phyloP scores from a whole-genome alignment of 2,329 filamentous ascomycete genomes.

The Ophiostoma angusticollis region DNA sequence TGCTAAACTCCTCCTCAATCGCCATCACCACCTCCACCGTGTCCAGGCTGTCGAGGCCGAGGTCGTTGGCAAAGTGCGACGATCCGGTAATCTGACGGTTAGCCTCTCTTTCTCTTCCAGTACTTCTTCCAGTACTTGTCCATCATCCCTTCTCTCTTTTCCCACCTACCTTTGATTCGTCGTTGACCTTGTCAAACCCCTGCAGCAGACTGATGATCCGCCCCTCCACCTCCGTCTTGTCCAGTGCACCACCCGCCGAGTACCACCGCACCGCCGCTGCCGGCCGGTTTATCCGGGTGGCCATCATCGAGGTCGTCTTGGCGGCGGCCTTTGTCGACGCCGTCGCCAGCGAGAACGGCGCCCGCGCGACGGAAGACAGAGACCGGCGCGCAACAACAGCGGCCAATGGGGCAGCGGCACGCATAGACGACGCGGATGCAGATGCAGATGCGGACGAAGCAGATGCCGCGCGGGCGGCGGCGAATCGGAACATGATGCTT shows the following conservation, averaged over 20 bases:
- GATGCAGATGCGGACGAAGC: conserved; percentile 24
- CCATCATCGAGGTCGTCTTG: too few relatives aligned
- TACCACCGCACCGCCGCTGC: conserved; percentile 63
- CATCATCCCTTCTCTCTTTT: too few relatives aligned
- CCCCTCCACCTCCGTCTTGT: conserved; percentile 60
- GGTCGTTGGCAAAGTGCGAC: conserved; percentile 93
- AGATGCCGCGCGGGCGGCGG: conserved; percentile 23
- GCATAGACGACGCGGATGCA: background rate
- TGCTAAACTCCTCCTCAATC: conserved; percentile 88
- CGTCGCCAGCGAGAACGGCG: conserved; percentile 41
- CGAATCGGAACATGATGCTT: conserved; percentile 83
- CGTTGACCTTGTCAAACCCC: conserved; percentile 93
- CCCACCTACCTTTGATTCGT: conserved; percentile 49
- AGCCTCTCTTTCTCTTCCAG: too few relatives aligned
- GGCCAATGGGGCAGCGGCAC: conserved; percentile 16
- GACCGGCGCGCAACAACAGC: conserved; percentile 47
- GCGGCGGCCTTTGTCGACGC: conserved; percentile 30
- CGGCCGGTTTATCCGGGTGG: too few relatives aligned
- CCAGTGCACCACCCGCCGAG: conserved; percentile 64
- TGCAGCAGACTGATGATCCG: conserved; percentile 85
- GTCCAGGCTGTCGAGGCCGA: conserved; percentile 92
- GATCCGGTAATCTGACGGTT: conserved; percentile 58
- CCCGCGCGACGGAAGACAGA: too few relatives aligned
- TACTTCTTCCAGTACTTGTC: too few relatives aligned
- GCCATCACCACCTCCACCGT: conserved; percentile 99